Conservation (phyloP, 345 rosid species). For the Clarkia xantiana region DNA sequence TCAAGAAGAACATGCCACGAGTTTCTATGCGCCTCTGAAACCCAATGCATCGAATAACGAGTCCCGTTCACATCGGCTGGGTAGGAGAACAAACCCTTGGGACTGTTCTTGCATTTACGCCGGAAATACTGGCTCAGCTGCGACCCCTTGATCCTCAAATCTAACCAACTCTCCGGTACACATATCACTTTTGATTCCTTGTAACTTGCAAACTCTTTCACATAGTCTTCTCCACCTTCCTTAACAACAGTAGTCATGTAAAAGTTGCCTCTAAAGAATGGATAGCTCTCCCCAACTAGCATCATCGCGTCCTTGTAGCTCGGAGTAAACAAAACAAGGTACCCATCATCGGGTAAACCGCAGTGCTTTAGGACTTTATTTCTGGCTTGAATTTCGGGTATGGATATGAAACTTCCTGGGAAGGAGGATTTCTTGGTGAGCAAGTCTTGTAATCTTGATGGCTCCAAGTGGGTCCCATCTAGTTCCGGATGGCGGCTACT, state of each 20-base stretch:
- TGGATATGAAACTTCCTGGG: conserved; percentile 55
- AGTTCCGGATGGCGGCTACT: conserved; percentile 33
- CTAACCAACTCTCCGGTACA: conserved; percentile 59
- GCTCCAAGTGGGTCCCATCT: conserved; percentile 44
- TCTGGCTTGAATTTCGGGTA: conserved; percentile 57
- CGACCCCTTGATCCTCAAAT: conserved; percentile 63
- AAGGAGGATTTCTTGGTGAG: conserved; percentile 52
- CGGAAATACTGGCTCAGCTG: conserved; percentile 67
- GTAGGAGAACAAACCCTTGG: conserved; percentile 50
- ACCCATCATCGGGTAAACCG: conserved; percentile 43
- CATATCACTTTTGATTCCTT: conserved; percentile 52
- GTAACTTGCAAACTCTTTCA: conserved; percentile 41
- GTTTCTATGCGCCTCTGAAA: conserved; percentile 58
- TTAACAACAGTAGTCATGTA: conserved; percentile 38
- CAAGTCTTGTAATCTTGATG: conserved; percentile 49
- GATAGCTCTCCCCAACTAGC: conserved; percentile 65
- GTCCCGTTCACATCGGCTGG: conserved; percentile 45
- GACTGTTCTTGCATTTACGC: conserved; percentile 50
- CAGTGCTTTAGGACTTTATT: conserved; percentile 48
- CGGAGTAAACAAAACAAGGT: conserved; percentile 53
- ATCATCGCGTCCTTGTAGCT: conserved; percentile 53
- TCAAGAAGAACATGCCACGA: conserved; percentile 66
- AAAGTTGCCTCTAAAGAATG: conserved; percentile 51
- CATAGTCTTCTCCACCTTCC: conserved; percentile 28
- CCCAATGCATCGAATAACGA: conserved; percentile 57